Conservation (phyloP, 2,329 filamentous ascomycete species). For the Pseudogymnoascus sp. region DNA sequence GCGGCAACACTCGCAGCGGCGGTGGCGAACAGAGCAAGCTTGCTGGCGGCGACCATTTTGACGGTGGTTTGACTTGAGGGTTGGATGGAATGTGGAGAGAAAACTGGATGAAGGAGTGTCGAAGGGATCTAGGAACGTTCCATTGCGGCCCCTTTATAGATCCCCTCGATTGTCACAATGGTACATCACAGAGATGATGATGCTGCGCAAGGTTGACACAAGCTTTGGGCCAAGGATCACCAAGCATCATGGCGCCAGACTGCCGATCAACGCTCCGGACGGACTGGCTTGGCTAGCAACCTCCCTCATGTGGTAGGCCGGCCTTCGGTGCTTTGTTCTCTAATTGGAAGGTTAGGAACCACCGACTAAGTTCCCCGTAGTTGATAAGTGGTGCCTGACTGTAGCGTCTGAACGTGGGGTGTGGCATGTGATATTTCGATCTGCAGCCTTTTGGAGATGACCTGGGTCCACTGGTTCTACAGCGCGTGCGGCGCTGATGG, state of each 20-base stretch:
- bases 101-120: not conserved
- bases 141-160: not conserved
- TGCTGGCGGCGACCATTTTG: conserved; percentile 1
- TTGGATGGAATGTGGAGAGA: not conserved
- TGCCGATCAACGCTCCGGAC: conserved; percentile 2
- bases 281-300: not conserved
- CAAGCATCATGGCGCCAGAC: not conserved
- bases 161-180: not conserved
- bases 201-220: not conserved
- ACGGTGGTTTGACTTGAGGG: not conserved
- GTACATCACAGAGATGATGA: not conserved
- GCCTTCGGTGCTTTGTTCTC: not conserved
- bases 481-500: not conserved
- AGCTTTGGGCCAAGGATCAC: not conserved
- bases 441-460: not conserved
- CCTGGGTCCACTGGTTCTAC: not conserved
- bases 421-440: conserved; percentile 2
- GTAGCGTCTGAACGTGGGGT: not conserved
- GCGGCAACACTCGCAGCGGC: not conserved
- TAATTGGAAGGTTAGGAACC: not conserved
- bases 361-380: not conserved
- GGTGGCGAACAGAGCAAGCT: not conserved
- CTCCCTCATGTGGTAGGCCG: conserved; percentile 2
- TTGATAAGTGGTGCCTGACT: not conserved
- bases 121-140: not conserved